Evolutionary conservation across 345 rosid species (phyloP), one percentile per base, ranked within the genome.

Genomic region (Eucalyptus curtisii): DNA sequence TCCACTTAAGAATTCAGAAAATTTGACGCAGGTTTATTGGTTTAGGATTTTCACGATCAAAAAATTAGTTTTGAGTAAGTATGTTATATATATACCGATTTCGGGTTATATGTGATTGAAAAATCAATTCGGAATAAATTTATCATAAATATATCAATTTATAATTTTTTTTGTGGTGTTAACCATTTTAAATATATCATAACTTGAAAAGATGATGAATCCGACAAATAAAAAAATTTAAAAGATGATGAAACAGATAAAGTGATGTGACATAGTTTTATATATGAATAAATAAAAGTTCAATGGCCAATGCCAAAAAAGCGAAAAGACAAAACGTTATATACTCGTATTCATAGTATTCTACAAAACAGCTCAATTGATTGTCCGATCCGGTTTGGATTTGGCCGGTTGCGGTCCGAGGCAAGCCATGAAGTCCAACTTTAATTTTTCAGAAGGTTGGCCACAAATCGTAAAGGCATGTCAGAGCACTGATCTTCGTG

Each of bases 1-100:
- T 52, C 25, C 25, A 8, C 57, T 8, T 52, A 25, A 52, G 2
- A 52, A 52, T 52, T 52, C 0, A 7, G 4, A 52, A 19, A 52
- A 19, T 52, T 52, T 52, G 24, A 19, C 2, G 4, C 1, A 1
- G 1, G 2, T 7, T 52, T 52, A 52, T 52, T 0, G 57, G 24
- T 52, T 52, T 52, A 4, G 10, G 1, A 52, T 52, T 20, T 52
- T 19, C 57, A 52, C 0, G 1, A 52, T 20, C 8, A 52, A 52
- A 52, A 52, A 52, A 52, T 52, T 52, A 52, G 1, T 52, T 52
- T 52, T 52, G 2, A 52, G 24, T 52, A 52, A 49, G 15, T 14
- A 15, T 49, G 48, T 45, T 16, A 16, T 52, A 52, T 1, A 19
- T 4, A 52, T 4, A 52, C 4, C 57, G 8, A 52, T 52, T 52